Conservation (phyloP, 2,329 filamentous ascomycete genomes). For the Colletotrichum spaethianum region DNA sequence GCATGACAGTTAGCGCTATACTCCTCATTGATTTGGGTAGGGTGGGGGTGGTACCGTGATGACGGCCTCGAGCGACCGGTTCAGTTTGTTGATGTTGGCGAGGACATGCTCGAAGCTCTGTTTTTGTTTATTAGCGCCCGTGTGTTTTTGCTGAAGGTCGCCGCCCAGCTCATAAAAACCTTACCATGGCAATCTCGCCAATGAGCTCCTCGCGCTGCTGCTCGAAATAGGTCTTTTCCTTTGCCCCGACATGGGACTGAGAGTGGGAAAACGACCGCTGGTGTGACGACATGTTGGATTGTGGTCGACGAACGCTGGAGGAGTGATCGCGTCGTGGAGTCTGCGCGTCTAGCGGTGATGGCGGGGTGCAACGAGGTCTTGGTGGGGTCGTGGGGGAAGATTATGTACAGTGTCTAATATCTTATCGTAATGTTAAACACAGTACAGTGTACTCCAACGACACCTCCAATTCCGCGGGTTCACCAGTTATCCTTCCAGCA, state of each 20-base stretch:
- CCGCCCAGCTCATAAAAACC: constrained; percentile 35
- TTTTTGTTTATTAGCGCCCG: constrained; percentile 7
- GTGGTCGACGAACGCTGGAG: background rate
- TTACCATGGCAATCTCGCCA: constrained; percentile 79
- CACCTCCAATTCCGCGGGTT: background rate
- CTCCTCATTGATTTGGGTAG: background rate
- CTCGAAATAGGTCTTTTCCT: constrained; percentile 78
- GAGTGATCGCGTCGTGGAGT: constrained; percentile 16
- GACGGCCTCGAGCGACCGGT: constrained; percentile 91
- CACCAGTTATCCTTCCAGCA: background rate
- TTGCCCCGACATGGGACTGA: constrained; percentile 30
- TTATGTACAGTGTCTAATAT: background rate
- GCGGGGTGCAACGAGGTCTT: constrained; percentile 18
- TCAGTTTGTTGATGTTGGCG: constrained; percentile 95
- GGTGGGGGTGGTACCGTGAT: constrained; percentile 73
- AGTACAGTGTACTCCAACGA: background rate
- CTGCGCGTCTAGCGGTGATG: constrained; percentile 19
- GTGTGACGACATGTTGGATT: constrained; percentile 37
- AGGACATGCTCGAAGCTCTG: constrained; percentile 90
- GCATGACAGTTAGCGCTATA: background rate
- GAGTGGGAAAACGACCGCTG: constrained; percentile 41
- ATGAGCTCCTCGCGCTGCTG: constrained; percentile 81
- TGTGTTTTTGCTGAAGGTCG: constrained; percentile 55
- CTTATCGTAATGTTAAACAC: background rate
- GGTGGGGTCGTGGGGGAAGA: constrained; percentile 9